phyloP scores from a whole-genome alignment of 2,329 filamentous ascomycete species.

The Fusarium sp. region DNA sequence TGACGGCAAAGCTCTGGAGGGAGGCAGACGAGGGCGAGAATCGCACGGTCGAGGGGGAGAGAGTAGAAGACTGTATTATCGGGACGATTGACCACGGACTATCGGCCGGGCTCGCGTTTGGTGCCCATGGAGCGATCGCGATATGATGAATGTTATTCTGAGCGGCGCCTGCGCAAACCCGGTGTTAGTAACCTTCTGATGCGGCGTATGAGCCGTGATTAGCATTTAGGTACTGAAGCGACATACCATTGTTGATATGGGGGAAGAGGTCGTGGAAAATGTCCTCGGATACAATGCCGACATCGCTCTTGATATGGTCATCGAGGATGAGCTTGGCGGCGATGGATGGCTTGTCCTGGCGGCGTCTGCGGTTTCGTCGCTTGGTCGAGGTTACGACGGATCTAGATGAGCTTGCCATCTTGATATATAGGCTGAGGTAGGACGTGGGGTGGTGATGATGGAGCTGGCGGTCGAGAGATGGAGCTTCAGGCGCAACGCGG shows the following conservation, averaged over 20 bases:
- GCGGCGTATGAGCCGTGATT: not conserved
- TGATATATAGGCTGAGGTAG: slow-evolving; percentile 3
- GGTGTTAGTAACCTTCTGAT: slow-evolving; percentile 2
- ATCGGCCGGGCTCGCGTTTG: slow-evolving; percentile 66
- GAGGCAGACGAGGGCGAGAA: slow-evolving; percentile 78
- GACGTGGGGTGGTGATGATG: not conserved
- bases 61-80: slow-evolving; percentile 70
- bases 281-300: slow-evolving; percentile 88
- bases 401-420: slow-evolving; percentile 46
- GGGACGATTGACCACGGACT: slow-evolving; percentile 88
- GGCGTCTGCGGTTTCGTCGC: slow-evolving; percentile 63
- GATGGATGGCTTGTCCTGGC: slow-evolving; percentile 78
- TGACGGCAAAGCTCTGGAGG: slow-evolving; percentile 82
- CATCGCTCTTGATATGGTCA: slow-evolving; percentile 84
- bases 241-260: slow-evolving; percentile 64
- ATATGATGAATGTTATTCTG: slow-evolving; percentile 65
- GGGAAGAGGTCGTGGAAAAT: slow-evolving; percentile 86
- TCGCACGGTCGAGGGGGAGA: slow-evolving; percentile 82
- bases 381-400: slow-evolving; percentile 41
- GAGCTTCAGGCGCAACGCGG: slow-evolving; percentile 31
- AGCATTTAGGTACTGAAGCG: not conserved
- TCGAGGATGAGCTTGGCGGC: slow-evolving; percentile 86
- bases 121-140: slow-evolving; percentile 79
- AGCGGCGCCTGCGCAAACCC: slow-evolving; percentile 32
- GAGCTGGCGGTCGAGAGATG: slow-evolving; percentile 16